These are phyloP conservation scores for Calonectria ilicicola DNA, from an alignment of 2,329 filamentous ascomycete genomes.

Conservation along the genomic window DNA sequence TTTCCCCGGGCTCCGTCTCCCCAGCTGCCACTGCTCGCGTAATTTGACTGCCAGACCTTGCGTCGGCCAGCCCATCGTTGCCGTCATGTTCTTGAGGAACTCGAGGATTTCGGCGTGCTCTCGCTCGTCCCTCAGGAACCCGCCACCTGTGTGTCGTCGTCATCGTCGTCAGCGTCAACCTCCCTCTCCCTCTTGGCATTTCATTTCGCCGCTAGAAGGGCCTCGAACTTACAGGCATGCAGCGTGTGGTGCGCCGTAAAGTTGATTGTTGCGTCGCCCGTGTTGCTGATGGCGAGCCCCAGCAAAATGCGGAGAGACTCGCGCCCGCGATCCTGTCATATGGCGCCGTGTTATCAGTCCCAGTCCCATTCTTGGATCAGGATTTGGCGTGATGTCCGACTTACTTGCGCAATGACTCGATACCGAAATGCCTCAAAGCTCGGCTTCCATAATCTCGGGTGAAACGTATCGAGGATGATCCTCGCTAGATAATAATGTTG, in stretches of 20 bases:
- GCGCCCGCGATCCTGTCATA: slow-evolving; percentile 33
- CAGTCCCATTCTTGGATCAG: not conserved
- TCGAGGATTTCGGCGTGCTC: slow-evolving; percentile 26
- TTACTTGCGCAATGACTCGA: slow-evolving; percentile 34
- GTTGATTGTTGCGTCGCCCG: slow-evolving; percentile 35
- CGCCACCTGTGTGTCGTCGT: slow-evolving; percentile 17
- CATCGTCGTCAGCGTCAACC: not conserved
- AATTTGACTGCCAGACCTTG: slow-evolving; percentile 23
- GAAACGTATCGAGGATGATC: slow-evolving; percentile 54
- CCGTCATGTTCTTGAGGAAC: slow-evolving; percentile 29
- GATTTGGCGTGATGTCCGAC: not conserved
- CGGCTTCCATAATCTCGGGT: slow-evolving; percentile 46
- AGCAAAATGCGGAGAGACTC: slow-evolving; percentile 39
- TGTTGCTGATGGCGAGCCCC: slow-evolving; percentile 43
- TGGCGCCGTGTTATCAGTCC: not conserved
- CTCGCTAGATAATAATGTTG: slow-evolving; percentile 54
- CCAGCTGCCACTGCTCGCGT: slow-evolving; percentile 26
- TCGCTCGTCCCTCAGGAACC: slow-evolving; percentile 24
- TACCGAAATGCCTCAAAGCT: slow-evolving; percentile 37
- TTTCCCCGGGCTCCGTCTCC: slow-evolving; percentile 19
- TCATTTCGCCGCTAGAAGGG: not conserved
- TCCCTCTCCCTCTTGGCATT: too few relatives aligned
- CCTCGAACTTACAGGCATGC: slow-evolving; percentile 38
- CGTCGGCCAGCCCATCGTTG: slow-evolving; percentile 31
- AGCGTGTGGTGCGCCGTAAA: slow-evolving; percentile 44